Conservation (phyloP, 2,329 filamentous ascomycete genomes). For the Stenocarpella maydis region DNA sequence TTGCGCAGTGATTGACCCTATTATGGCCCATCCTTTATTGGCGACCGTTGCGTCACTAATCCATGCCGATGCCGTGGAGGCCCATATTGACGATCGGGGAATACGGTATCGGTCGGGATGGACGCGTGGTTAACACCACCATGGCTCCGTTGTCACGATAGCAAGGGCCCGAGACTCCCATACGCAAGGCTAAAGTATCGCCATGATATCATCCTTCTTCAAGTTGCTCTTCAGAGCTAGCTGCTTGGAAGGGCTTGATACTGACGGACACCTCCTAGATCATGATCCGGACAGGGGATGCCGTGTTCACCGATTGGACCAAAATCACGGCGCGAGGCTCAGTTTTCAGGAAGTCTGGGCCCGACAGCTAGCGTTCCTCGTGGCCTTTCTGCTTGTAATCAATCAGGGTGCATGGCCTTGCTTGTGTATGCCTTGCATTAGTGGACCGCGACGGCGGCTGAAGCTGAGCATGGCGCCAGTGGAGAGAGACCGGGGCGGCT, state of each 20-base stretch:
- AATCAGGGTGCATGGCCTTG: not conserved
- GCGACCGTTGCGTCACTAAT: not conserved
- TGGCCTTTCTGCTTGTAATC: not conserved
- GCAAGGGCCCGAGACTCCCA: not conserved
- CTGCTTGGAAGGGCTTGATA: not conserved
- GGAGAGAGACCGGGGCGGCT: not conserved
- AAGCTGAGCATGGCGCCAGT: not conserved
- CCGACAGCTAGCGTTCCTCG: not conserved
- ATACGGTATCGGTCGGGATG: not conserved
- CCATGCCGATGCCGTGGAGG: not conserved
- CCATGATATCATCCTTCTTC: not conserved
- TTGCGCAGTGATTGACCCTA: not conserved
- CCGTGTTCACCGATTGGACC: not conserved
- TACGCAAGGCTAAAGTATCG: not conserved
- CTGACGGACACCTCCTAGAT: not conserved
- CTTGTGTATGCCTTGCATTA: slow-evolving; percentile 1
- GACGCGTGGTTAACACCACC: not conserved
- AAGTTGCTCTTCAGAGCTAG: not conserved
- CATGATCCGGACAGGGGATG: not conserved
- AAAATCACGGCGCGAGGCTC: not conserved
- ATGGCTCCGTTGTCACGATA: not conserved
- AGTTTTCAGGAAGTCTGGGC: not conserved
- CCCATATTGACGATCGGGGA: not conserved
- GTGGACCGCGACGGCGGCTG: slow-evolving; percentile 16
- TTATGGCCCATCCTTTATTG: not conserved